Evolutionary conservation across 2,329 filamentous ascomycete genomes (phyloP), one percentile per base, ranked within the genome.

Genomic region (Xylariaceae sp.): DNA sequence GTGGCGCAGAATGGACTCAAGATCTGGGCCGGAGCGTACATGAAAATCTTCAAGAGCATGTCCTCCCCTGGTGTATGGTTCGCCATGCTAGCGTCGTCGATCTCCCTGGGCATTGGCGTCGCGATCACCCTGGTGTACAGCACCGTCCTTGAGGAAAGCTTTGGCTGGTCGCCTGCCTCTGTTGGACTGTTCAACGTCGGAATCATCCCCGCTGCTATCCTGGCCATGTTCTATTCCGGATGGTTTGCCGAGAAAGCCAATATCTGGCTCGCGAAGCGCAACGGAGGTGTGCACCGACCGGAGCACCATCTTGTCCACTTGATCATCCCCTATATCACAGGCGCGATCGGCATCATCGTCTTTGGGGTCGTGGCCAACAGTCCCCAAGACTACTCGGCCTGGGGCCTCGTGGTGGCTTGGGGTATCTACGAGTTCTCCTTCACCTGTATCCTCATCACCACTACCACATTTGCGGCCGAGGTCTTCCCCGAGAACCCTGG

Each of bases 111-210:
- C 3, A 56, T 52, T n/a, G 56, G 53, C 15, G 61, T 68, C 18
- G 61, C 60, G 17, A 65, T 68, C 43, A 63, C 61, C 1, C 50
- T 67, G 9, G 63, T 61, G 1, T 68, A 69, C 43, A 56, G 62
- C 39, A 53, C 59, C 1, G 59, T 69, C 3, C 52, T 68, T 6
- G 49, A 57, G 13, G 39, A 51, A 15, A 51, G 46, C 24, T 67
- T 64, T 38, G 47, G 54, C 42, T 67, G 65, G 63, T 31, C 53
- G 46, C 47, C 39, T 31, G 44, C 50, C 31, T 41, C 48, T 19
- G 60, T 76, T 11, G 66, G 69, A 1, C 55, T 76, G 6, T 66
- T 74, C 57, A 76, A 75, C 47, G 57, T 64, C 16, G 34, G 34
- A 8, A 19, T 67, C n/a, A 71, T 75, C 16, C 46, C 69, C 4